phyloP scores from a whole-genome alignment of 352 stramenopile genomes.

The Phytophthora podocarpi region DNA sequence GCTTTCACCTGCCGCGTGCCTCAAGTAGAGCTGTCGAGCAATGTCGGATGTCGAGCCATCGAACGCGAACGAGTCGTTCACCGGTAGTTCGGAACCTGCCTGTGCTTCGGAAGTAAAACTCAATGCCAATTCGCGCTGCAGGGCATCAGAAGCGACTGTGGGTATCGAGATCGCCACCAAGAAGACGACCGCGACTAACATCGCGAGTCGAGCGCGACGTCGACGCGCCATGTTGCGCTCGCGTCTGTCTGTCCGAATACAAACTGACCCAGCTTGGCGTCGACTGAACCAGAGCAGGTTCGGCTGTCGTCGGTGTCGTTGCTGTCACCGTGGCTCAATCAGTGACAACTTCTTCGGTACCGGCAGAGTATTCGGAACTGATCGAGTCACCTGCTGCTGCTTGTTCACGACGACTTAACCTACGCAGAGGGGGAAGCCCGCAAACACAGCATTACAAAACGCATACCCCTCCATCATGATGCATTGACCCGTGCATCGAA shows the following conservation, averaged over 20 bases:
- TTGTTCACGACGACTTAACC: slow-evolving; percentile 6
- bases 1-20: slow-evolving; percentile 27
- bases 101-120: slow-evolving; percentile 23
- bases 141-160: slow-evolving; percentile 15
- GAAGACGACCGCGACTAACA: slow-evolving; percentile 8
- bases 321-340: background rate
- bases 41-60: slow-evolving; percentile 40
- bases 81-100: slow-evolving; percentile 13
- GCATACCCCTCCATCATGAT: slow-evolving; percentile 20
- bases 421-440: background rate
- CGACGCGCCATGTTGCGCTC: slow-evolving; percentile 24
- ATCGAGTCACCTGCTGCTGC: slow-evolving; percentile 14
- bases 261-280: slow-evolving; percentile 26
- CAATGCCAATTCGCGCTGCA: slow-evolving; percentile 13
- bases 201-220: slow-evolving; percentile 11
- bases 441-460: slow-evolving; percentile 14
- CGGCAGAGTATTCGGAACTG: slow-evolving; percentile 33
- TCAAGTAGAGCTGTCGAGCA: slow-evolving; percentile 35
- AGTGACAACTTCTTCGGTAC: slow-evolving; percentile 9
- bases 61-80: slow-evolving; percentile 37
- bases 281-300: slow-evolving; percentile 6
- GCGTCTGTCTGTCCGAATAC: slow-evolving; percentile 19
- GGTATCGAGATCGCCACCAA: background rate
- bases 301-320: background rate
- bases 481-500: slow-evolving; percentile 1